Conservation (phyloP, 1,139 yeast species). For the Yamadazyma membranifaciens region DNA sequence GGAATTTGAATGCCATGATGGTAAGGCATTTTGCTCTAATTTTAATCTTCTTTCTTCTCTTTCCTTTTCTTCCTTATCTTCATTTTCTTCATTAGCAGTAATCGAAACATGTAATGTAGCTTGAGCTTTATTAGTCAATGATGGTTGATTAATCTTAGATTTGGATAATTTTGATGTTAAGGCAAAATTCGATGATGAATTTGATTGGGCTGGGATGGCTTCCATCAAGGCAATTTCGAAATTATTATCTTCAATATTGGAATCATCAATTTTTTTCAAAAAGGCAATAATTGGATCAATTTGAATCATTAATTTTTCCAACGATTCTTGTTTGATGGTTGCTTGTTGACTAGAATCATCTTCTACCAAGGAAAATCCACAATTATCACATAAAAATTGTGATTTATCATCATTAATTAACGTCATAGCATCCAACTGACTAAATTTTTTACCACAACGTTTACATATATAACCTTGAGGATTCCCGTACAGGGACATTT, state of each 20-base stretch:
- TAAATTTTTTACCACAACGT: constrained; percentile 73
- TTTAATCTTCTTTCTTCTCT: constrained; percentile 69
- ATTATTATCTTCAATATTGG: constrained; percentile 80
- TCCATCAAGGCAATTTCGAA: constrained; percentile 77
- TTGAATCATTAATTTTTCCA: constrained; percentile 84
- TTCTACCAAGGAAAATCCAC: constrained; percentile 74
- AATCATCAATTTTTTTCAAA: constrained; percentile 82
- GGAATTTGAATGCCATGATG: constrained; percentile 92
- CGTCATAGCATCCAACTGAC: constrained; percentile 86
- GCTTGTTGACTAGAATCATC: constrained; percentile 89
- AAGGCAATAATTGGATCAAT: constrained; percentile 84
- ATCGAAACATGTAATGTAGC: constrained; percentile 88
- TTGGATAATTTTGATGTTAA: constrained; percentile 35
- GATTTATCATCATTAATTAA: constrained; percentile 75
- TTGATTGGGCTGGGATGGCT: constrained; percentile 82
- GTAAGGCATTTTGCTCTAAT: constrained; percentile 89
- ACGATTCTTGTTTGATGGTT: constrained; percentile 73
- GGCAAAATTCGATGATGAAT: constrained; percentile 61
- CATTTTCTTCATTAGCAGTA: constrained; percentile 85
- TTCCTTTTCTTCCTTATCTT: constrained; percentile 62
- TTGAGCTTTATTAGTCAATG: constrained; percentile 44
- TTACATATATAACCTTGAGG: constrained; percentile 96
- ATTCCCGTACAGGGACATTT: constrained; percentile 75
- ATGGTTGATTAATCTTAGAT: constrained; percentile 29
- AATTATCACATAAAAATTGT: constrained; percentile 80